Base-by-base conservation (phyloP, 805 yeast genomes). In the Saccharomycopsis fibuligera region DNA sequence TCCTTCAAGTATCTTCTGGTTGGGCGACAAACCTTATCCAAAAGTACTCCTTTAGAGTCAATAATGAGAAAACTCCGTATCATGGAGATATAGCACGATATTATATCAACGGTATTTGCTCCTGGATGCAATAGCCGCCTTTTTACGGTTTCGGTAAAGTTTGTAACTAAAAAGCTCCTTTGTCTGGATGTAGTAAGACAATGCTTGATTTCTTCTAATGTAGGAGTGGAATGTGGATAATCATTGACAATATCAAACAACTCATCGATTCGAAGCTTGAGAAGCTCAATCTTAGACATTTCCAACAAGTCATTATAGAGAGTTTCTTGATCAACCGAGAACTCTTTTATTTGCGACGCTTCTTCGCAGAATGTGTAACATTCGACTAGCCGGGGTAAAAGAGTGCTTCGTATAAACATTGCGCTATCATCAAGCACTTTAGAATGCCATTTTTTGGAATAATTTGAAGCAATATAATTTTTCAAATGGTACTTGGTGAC, bases 41-140 rank as follows among this genome's bases (percentile, higher is more conserved):
- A 67, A 27, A 90, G 66, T 0, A 87, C 91, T 0, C 96, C 96
- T 35, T 86, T 72, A 5, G 96, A 95, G 58, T 91, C 98, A n/a
- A 93, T 68, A 0, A 81, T 65, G 24, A 83, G 61, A 51, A 91
- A 87, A 0, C 89, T 73, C 54, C 78, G 73, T 40, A 90, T 83
- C 1, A 90, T 78, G 14, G 79, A 76, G 3, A 85, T 79, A 59
- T 86, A 91, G 46, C 75, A 77, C 2, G 76, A 65, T 23, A 91
- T 74, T 5, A 88, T 79, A 44, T 81, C 86, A 3, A 74, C 72
- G 0, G 98, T 91, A 56, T 84, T 79, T 1, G 84, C 75, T 19
- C 96, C 96, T 3, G 95, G 83, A 57, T 87, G 93, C 19, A 90
- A 67, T 9, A 89, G 60, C 30, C 73, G 61, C 30, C 56, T 59